Evolutionary conservation across 2,329 filamentous ascomycete species (phyloP).

Genomic region (Alternaria novae-zelandiae): DNA sequence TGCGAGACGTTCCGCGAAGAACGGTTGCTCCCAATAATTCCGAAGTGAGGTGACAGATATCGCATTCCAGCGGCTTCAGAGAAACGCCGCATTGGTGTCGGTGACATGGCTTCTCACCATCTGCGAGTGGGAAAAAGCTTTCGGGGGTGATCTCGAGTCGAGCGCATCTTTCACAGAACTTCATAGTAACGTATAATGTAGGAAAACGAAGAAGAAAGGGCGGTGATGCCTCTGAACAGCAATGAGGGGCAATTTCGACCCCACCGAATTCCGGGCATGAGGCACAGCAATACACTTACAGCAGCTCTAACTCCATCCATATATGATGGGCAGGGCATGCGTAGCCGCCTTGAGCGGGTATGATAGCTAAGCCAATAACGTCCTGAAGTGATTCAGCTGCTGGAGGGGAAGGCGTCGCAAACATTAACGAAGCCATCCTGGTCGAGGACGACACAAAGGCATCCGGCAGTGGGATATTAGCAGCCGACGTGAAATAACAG

Average conservation of each 20-base stretch:
- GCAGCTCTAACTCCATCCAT: neutral
- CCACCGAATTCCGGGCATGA: neutral
- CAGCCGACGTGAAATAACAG: too few relatives aligned
- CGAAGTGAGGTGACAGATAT: neutral
- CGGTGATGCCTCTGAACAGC: neutral
- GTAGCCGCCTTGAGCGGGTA: neutral
- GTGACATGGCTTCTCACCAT: neutral
- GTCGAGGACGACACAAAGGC: too few relatives aligned
- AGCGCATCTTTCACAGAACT: neutral
- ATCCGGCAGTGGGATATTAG: too few relatives aligned
- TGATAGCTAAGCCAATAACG: neutral
- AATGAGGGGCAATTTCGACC: neutral
- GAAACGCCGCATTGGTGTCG: neutral
- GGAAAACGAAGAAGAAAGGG: accelerated
- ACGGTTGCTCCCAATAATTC: neutral
- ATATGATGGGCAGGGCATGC: neutral
- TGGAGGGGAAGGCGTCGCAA: neutral
- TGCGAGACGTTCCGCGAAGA: too few relatives aligned
- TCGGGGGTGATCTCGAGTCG: neutral
- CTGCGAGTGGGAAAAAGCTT: neutral
- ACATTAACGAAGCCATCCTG: neutral
- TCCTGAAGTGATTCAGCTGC: neutral
- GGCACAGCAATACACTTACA: neutral
- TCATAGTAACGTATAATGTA: neutral
- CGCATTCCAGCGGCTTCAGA: neutral